Evolutionary conservation across 768 basidiomycete genomes (phyloP), one percentile per base, ranked within the genome.

Genomic region (Xerocomellus intermedius): DNA sequence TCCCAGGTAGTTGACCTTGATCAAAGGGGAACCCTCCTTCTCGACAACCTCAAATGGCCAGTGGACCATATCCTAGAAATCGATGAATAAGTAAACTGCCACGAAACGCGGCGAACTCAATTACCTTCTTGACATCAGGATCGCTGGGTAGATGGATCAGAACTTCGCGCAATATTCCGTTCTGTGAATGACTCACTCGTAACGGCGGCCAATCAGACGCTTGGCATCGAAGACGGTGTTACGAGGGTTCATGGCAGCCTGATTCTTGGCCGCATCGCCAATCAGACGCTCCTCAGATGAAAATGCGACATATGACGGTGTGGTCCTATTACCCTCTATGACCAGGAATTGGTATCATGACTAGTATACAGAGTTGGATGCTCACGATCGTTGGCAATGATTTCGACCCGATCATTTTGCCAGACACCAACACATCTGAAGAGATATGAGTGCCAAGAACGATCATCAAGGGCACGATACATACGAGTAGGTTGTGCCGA

Each of bases 151-250:
- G 26, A 55, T 42, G 44, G 9, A 46, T 50, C 21, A 62, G 43
- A 46, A 32, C n/a, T 42, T 42, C 16, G 9, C n/a, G 26, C 22
- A 12, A 50, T 22, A 13, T 8, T 30, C 26, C 10, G 38, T 14
- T 37, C 14, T 7, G 41, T 39, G 19, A 52, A 35, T 17, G 24
- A 77, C 87, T 64, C 65, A 91, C 92, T 98, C 95, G 72, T 87
- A 98, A 67, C 94, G 86, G 64, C 96, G 91, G 68, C 97, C 96
- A 69, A 98, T 98, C 69, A 98, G 85, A 76, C 96, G 95, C 79
- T 98, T 98, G 58, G 96, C 96, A 74, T 98, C 96, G 75, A 98
- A 98, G 73, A 98, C 91, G 64, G 97, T 99, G 83, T 98, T 98
- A 69, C 81, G 82, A 60, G 97, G 97, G 85, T 99, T 99, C 97